Percentiles rank a stretch among this genome's conserved stretches.
These are phyloP conservation scores for Penicillium sp. DNA, from an alignment of 2,329 filamentous ascomycete species.

Conservation along the genomic window DNA sequence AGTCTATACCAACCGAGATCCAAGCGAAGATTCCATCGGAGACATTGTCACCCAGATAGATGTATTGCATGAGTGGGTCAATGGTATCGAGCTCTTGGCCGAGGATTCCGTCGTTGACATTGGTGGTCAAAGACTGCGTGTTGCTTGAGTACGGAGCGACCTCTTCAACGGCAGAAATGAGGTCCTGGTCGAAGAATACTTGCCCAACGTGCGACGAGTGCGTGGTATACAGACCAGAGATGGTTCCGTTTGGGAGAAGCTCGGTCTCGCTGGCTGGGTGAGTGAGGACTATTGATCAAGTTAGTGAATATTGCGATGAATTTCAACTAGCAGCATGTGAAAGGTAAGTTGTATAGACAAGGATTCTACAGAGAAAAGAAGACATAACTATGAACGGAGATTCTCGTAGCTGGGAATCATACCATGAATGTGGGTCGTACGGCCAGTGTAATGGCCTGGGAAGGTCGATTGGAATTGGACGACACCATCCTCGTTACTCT, in stretches of 20 bases:
- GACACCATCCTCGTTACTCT: constrained; percentile 43
- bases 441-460: constrained; percentile 48
- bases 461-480: constrained; percentile 45
- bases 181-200: constrained; percentile 61
- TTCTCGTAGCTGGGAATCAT: not conserved
- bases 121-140: constrained; percentile 48
- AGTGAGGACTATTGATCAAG: constrained; percentile 26
- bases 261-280: constrained; percentile 32
- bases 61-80: constrained; percentile 59
- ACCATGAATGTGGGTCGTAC: constrained; percentile 38
- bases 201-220: constrained; percentile 62
- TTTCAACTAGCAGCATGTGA: not conserved
- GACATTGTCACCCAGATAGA: constrained; percentile 54
- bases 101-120: constrained; percentile 53
- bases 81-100: constrained; percentile 51
- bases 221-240: constrained; percentile 43
- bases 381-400: not conserved
- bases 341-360: not conserved
- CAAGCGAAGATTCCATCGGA: constrained; percentile 55
- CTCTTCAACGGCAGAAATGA: constrained; percentile 53
- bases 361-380: not conserved
- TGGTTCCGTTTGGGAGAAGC: constrained; percentile 51
- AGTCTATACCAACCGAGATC: constrained; percentile 54
- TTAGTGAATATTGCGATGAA: not conserved
- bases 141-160: constrained; percentile 50